These are phyloP conservation scores for Euphrasia confusa DNA, from an alignment of 257 asterid species.

Conservation along the genomic window DNA sequence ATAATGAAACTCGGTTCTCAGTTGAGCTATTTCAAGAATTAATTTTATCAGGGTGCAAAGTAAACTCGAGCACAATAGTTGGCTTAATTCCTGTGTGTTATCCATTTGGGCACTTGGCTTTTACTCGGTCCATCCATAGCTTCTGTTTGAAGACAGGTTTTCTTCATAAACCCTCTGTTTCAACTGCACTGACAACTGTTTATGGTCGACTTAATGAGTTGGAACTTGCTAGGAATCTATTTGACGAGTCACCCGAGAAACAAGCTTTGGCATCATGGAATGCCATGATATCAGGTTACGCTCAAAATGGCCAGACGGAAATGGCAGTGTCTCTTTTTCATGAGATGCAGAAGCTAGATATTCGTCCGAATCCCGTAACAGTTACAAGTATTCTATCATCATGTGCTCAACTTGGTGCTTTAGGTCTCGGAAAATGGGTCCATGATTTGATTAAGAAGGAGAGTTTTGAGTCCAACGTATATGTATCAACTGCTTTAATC, in stretches of 20 bases:
- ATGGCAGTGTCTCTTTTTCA: slow-evolving; percentile 65
- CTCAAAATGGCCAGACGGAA: slow-evolving; percentile 76
- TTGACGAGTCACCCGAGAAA: slow-evolving; percentile 58
- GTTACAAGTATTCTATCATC: slow-evolving; percentile 82
- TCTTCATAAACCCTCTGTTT: slow-evolving; percentile 45
- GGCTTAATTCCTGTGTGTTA: slow-evolving; percentile 69
- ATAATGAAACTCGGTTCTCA: slow-evolving; percentile 42
- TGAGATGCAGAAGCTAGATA: slow-evolving; percentile 73
- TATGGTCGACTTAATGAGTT: slow-evolving; percentile 66
- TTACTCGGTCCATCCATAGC: slow-evolving; percentile 50
- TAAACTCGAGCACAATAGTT: slow-evolving; percentile 64
- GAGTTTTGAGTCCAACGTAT: slow-evolving; percentile 52
- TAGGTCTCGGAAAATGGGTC: slow-evolving; percentile 78
- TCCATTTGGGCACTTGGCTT: slow-evolving; percentile 67
- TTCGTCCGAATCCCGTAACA: slow-evolving; percentile 75
- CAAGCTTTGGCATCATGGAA: slow-evolving; percentile 74
- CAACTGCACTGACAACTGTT: slow-evolving; percentile 74
- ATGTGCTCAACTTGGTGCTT: slow-evolving; percentile 85
- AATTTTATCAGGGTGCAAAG: slow-evolving; percentile 42
- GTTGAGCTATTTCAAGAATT: slow-evolving; percentile 54
- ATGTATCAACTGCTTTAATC: slow-evolving; percentile 67
- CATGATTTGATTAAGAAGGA: slow-evolving; percentile 57
- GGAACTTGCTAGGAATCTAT: slow-evolving; percentile 56
- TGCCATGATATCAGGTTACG: slow-evolving; percentile 90
- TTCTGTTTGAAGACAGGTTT: slow-evolving; percentile 56